Base-by-base conservation (phyloP, 2,329 filamentous ascomycete species). In the Fusarium camptoceras region DNA sequence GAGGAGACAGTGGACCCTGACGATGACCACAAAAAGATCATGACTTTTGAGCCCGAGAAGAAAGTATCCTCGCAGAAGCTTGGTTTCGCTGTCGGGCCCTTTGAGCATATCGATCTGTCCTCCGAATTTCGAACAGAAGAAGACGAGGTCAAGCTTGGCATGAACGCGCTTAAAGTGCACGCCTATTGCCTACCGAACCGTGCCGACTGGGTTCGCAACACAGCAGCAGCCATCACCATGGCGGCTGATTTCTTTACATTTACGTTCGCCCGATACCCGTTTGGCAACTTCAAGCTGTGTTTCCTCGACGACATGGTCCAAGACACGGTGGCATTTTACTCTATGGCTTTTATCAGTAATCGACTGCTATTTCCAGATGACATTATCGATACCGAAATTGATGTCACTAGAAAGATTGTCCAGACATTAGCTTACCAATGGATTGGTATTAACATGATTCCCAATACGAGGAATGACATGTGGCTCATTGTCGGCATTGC, bases 401-500 rank as follows among this genome's bases (percentile, higher is more conserved):
- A 93, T 30, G 91, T 92, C 14, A 97, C 94, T 6, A 88, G 94
- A 65, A 90, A 88, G 56, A 83, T 99, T 22, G 91, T 97, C 11
- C 92, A 96, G 77, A 91, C 94, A 2, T 84, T 98, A 49, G 93
- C 96, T 14, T 93, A 90, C 63, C 96, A 99, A 78, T 99, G 95
- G 92, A 93, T 96, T 70, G 96, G 96, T 18, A 91, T 99, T 68
- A 94, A 94, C 76, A 92, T 99, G 71, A 91, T 97, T 49, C 91
- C 96, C 1, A 93, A 94, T 76, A 89, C 91, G 42, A 88, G 90
- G 20, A 86, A 87, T 54, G 96, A 99, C 78, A 89, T 90, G 56
- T 99, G 96, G 96, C 89, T 97, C 22, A 91, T 95, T 15, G 87
- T 96, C 56, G 97, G 95, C 16, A 91, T 97, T 48, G 92, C 95